Evolutionary conservation across 139 green algal species (phyloP).

Genomic region (Tetraselmis striata): DNA sequence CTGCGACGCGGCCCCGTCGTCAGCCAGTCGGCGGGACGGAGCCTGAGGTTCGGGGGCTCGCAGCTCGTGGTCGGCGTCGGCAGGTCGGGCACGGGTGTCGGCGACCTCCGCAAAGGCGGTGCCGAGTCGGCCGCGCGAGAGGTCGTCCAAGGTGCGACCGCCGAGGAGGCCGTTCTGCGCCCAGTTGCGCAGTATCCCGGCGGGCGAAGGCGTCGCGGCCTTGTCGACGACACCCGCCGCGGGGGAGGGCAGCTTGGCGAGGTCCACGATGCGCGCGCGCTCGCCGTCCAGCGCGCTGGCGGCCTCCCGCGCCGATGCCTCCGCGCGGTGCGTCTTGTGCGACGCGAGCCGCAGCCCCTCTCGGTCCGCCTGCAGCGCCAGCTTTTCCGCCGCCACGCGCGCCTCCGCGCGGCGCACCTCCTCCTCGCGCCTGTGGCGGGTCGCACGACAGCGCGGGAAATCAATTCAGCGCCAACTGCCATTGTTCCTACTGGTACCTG

Average conservation of each 20-base stretch:
- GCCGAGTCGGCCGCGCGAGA: neutral
- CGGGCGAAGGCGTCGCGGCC: neutral
- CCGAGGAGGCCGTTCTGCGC: neutral
- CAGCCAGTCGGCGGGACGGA: too few relatives aligned
- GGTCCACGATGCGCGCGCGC: neutral
- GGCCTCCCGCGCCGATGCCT: neutral
- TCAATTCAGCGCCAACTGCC: too few relatives aligned
- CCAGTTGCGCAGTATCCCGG: neutral
- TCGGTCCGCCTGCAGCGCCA: conserved; percentile 9
- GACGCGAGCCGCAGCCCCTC: neutral
- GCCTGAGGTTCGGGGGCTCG: too few relatives aligned
- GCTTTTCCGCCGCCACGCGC: neutral
- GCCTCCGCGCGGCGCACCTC: conserved; percentile 3
- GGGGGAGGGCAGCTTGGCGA: neutral
- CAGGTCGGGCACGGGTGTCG: too few relatives aligned
- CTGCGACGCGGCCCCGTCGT: neutral
- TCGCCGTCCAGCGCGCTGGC: neutral
- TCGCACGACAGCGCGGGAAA: too few relatives aligned
- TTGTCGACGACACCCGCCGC: neutral
- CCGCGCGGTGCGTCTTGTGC: neutral
- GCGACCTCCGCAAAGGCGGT: neutral
- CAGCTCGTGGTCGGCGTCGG: too few relatives aligned
- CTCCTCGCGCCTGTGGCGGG: conserved; percentile 6
- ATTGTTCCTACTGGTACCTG: too few relatives aligned
- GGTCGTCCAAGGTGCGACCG: neutral